Percentiles rank a stretch among this genome's conserved stretches.
These are phyloP conservation scores for Friedmanniomyces endolithicus DNA, from an alignment of 495 filamentous ascomycete species.

Conservation along the genomic window DNA sequence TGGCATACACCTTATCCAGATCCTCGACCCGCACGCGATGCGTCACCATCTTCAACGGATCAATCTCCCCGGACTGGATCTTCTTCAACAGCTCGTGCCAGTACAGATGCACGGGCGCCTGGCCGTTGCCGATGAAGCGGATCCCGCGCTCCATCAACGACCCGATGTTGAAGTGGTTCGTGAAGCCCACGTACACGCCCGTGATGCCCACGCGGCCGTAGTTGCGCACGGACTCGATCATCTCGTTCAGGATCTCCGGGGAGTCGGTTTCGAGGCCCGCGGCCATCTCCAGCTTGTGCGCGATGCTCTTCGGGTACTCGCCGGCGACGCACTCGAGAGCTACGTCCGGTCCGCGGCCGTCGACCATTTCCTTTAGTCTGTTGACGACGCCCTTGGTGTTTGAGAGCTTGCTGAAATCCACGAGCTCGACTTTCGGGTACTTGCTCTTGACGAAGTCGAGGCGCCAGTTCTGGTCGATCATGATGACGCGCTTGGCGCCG, in stretches of 20 bases:
- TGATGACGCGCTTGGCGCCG: constrained; percentile 63
- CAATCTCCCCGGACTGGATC: constrained; percentile 57
- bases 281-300: constrained; percentile 61
- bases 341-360: constrained; percentile 56
- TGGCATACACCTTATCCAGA: constrained; percentile 41
- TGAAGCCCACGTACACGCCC: constrained; percentile 67
- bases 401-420: constrained; percentile 45
- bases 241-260: constrained; percentile 78
- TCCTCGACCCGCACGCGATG: constrained; percentile 70
- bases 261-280: constrained; percentile 75
- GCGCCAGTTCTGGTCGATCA: constrained; percentile 71
- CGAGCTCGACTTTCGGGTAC: constrained; percentile 48
- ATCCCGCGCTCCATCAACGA: constrained; percentile 80
- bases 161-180: constrained; percentile 31
- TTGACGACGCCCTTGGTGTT: constrained; percentile 49
- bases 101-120: constrained; percentile 74
- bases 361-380: constrained; percentile 60
- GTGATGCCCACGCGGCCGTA: constrained; percentile 69
- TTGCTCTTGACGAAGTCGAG: constrained; percentile 53
- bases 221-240: constrained; percentile 62
- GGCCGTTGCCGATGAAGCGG: constrained; percentile 69
- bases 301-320: constrained; percentile 75
- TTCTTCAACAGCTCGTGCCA: constrained; percentile 62
- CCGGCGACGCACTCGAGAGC: constrained; percentile 75
- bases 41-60: constrained; percentile 67